Conservation (phyloP, 202 grass and related monocot species). For the Cymbopogon flexuosus region DNA sequence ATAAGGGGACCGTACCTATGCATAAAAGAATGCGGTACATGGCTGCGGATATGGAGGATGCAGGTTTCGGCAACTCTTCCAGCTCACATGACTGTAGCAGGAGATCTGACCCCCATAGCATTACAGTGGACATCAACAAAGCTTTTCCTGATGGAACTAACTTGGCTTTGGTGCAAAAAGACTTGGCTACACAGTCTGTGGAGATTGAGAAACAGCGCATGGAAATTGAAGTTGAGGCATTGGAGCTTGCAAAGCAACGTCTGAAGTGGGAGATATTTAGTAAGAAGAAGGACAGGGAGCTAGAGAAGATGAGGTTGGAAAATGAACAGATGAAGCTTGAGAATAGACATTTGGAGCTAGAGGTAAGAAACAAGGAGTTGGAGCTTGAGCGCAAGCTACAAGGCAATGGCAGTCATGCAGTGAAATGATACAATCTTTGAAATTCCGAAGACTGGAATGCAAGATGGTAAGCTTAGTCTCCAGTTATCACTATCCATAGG, state of each 20-base stretch:
- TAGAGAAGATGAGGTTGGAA: conserved; percentile 67
- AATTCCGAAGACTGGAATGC: conserved; percentile 20
- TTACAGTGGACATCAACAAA: conserved; percentile 61
- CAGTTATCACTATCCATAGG: background rate
- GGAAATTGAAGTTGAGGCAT: conserved; percentile 48
- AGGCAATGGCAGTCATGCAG: conserved; percentile 26
- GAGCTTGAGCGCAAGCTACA: conserved; percentile 52
- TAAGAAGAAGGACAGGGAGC: conserved; percentile 73
- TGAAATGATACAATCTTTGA: conserved; percentile 1
- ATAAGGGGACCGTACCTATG: conserved; percentile 7
- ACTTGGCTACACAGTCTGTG: conserved; percentile 35
- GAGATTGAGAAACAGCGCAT: conserved; percentile 55
- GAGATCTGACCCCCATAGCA: conserved; percentile 39
- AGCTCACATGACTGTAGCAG: conserved; percentile 43
- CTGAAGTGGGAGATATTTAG: conserved; percentile 65
- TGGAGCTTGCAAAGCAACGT: conserved; percentile 61
- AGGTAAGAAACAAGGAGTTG: conserved; percentile 58
- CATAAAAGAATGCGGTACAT: conserved; percentile 53
- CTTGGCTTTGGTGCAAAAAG: conserved; percentile 38
- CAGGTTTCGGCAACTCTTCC: conserved; percentile 47
- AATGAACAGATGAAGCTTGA: conserved; percentile 68
- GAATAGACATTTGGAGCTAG: conserved; percentile 59
- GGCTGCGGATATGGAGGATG: conserved; percentile 38
- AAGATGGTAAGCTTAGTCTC: conserved; percentile 32
- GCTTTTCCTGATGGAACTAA: conserved; percentile 45